Evolutionary conservation across 352 stramenopile genomes (phyloP).

Genomic region (Phytophthora quininea): DNA sequence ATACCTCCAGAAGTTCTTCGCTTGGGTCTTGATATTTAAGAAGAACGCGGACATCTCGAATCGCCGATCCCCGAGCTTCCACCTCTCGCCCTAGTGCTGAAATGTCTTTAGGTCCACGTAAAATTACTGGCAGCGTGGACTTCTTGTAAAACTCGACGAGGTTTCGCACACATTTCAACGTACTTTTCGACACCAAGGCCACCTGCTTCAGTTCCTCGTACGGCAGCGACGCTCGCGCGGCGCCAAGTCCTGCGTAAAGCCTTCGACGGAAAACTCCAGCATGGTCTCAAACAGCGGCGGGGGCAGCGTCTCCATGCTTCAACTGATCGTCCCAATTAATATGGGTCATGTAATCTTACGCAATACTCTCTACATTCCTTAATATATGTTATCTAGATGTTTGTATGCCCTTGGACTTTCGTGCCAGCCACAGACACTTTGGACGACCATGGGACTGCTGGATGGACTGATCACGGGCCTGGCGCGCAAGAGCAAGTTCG

Average conservation of each 20-base stretch:
- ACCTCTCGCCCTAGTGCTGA: neutral
- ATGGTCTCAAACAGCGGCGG: neutral
- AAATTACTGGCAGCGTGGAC: neutral
- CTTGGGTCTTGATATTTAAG: neutral
- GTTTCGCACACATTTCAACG: neutral
- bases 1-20: neutral
- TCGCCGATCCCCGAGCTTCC: neutral
- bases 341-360: neutral
- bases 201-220: neutral
- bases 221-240: neutral
- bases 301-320: neutral
- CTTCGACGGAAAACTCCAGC: neutral
- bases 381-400: too few relatives aligned
- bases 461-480: conserved; percentile 78
- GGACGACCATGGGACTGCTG: conserved; percentile 68
- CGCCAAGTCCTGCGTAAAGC: neutral
- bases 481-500: conserved; percentile 86
- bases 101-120: neutral
- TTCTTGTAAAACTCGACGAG: neutral
- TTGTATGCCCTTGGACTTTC: too few relatives aligned
- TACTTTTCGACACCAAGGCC: conserved; percentile 3
- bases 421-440: too few relatives aligned
- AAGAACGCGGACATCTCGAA: neutral
- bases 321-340: neutral
- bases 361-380: too few relatives aligned